Evolutionary conservation across 352 stramenopile genomes (phyloP), one percentile per base, ranked within the genome.

Genomic region (Globisporangium ultimum): DNA sequence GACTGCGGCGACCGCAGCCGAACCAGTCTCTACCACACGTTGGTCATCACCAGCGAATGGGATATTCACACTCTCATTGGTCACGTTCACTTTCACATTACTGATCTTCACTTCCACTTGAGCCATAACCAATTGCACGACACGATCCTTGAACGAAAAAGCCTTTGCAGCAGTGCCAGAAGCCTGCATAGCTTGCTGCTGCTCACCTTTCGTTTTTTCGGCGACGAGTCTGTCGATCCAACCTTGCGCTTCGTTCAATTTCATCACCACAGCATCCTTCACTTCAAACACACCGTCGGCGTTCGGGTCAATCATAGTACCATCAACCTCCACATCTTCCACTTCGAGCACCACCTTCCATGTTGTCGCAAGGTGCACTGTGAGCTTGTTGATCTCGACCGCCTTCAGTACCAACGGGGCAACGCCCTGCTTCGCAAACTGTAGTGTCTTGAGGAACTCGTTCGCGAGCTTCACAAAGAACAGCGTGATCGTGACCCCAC

Each of bases 61-160:
- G 42, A 67, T 60, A 32, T 77, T 60, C 54, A 66, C 40, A 58
- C 21, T 48, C 17, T 75, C 41, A 7, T 61, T 72, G 21, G 66
- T 82, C 36, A 80, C 69, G 13, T 55, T 60, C 32, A 88, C 58
- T 55, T 66, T 64, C 42, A 84, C 63, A 20, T 80, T 55, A 11
- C 53, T 78, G 48, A 86, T 63, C 47, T 81, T 72, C 28, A 88
- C 55, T 21, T 88, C 78, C 46, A 87, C 67, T 54, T 88, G 78
- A 2, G 76, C 74, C n/a, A 80, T 69, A 18, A 87, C 67, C 41
- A 78, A 63, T 59, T 88, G 78, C 20, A 88, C 51, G 24, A 87
- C 74, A 32, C 78, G 78, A 53, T 88, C 78, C 32, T 87, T 85
- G 40, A 86, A 87, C 12, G 68, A 71, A 48, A 83, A 88, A 17